These are phyloP conservation scores for Septoria petroselini DNA, from an alignment of 2,329 filamentous ascomycete species.

Conservation along the genomic window DNA sequence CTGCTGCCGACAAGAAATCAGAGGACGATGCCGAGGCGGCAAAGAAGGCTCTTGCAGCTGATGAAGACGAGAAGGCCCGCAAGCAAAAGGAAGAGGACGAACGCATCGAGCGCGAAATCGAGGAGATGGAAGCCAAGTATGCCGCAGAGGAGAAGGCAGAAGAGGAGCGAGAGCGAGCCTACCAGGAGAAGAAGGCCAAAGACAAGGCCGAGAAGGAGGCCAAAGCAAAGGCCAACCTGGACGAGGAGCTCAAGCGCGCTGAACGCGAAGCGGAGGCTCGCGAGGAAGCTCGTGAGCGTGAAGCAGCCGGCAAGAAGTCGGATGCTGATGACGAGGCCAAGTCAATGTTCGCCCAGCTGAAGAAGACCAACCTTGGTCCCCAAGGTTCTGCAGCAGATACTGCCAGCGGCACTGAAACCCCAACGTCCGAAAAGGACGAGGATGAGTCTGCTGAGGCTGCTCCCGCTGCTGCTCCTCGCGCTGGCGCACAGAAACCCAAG, in stretches of 20 bases:
- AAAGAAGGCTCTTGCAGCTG: constrained; percentile 35
- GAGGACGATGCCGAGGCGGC: constrained; percentile 37
- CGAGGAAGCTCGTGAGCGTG: constrained; percentile 44
- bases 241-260: constrained; percentile 51
- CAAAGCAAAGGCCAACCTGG: constrained; percentile 55
- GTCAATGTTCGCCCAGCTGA: constrained; percentile 48
- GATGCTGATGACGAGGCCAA: constrained; percentile 42
- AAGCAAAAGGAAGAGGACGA: constrained; percentile 44
- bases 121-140: constrained; percentile 53
- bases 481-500: constrained; percentile 66
- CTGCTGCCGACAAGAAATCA: constrained; percentile 43
- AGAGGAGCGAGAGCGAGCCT: constrained; percentile 42
- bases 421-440: constrained; percentile 42
- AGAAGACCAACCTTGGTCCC: constrained; percentile 50
- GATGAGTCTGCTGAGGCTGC: constrained; percentile 25
- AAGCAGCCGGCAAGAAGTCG: constrained; percentile 25
- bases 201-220: constrained; percentile 74
- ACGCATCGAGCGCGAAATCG: constrained; percentile 57
- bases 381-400: constrained; percentile 36
- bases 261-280: constrained; percentile 50
- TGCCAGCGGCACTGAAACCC: constrained; percentile 37
- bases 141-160: constrained; percentile 25
- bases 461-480: constrained; percentile 32
- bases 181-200: constrained; percentile 35
- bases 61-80: constrained; percentile 34